phyloP scores from a whole-genome alignment of 2,329 filamentous ascomycete genomes.

The Neopestalotiopsis sp. region DNA sequence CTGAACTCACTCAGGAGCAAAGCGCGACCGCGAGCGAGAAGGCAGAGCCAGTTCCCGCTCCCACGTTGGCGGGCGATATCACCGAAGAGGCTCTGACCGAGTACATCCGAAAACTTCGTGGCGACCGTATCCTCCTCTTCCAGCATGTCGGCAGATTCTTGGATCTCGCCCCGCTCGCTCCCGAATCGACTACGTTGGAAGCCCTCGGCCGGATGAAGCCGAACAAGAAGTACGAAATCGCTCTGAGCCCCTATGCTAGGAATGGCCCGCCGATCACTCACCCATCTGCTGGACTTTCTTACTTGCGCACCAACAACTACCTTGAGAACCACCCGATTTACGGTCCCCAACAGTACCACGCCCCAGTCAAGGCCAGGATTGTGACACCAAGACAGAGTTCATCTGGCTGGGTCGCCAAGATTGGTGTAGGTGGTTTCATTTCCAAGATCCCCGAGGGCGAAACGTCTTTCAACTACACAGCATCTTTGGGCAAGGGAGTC shows the following conservation, averaged over 20 bases:
- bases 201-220: slow-evolving; percentile 27
- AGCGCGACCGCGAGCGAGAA: slow-evolving; percentile 44
- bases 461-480: slow-evolving; percentile 44
- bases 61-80: slow-evolving; percentile 44
- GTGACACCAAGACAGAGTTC: slow-evolving; percentile 45
- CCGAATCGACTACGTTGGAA: slow-evolving; percentile 28
- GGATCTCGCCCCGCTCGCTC: slow-evolving; percentile 59
- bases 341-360: slow-evolving; percentile 58
- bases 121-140: slow-evolving; percentile 56
- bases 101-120: slow-evolving; percentile 58
- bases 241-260: slow-evolving; percentile 51
- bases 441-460: slow-evolving; percentile 47
- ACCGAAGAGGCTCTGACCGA: slow-evolving; percentile 56
- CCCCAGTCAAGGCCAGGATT: slow-evolving; percentile 57
- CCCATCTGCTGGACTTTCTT: slow-evolving; percentile 67
- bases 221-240: slow-evolving; percentile 30
- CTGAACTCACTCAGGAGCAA: slow-evolving; percentile 46
- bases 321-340: slow-evolving; percentile 66
- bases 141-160: slow-evolving; percentile 63
- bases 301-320: slow-evolving; percentile 60
- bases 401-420: slow-evolving; percentile 40
- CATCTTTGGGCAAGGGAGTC: not conserved
- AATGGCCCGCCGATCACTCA: slow-evolving; percentile 64
- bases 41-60: slow-evolving; percentile 35
- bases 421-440: slow-evolving; percentile 63